Base-by-base conservation (phyloP, 306 rosid genomes). In the Lupinus albus region DNA sequence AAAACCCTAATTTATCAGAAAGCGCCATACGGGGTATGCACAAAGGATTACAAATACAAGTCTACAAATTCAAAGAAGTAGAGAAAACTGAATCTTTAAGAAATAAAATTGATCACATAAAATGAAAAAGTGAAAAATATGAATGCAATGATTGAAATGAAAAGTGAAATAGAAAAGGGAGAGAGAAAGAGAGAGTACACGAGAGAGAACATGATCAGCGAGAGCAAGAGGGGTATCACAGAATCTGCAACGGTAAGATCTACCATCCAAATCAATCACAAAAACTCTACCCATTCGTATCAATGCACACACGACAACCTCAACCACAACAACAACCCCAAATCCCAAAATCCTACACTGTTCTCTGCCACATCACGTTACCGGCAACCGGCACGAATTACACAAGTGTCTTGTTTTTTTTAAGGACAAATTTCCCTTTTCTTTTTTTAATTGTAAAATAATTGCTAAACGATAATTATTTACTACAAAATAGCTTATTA, bases 261-360 rank as follows among this genome's bases (percentile, higher is more conserved):
- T 87, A 68, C 96, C 98, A 10, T 92, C 89, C 79, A 89, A 84
- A 74, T 92, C 92, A 46, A 89, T 78, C 25, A 81, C 49, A 67
- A 85, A 89, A 54, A 87, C 47, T 76, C 96, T 87, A 42, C 97
- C 97, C 97, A 90, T 42, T 3, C 44, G 36, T 33, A 33, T 1
- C 7, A 33, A 4, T 6, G 7, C 36, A 33, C 7, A 33, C 36
- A 33, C 36, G 38, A 33, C 8, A 5, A 33, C 38, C 8, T 5
- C 5, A 5, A 33, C 38, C 5, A 33, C 8, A 33, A n/a, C n/a
- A n/a, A n/a, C 38, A 33, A 7, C 6, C 38, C 38, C 38, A 33
- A 4, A 33, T 5, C 6, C 38, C 38, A 5, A 5, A 33, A 25
- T 5, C 38, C 8, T 33, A 33, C 38, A 33, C 38, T 33, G 38